Base-by-base conservation (phyloP, 1,139 yeast species). In the Pichia sp. region DNA sequence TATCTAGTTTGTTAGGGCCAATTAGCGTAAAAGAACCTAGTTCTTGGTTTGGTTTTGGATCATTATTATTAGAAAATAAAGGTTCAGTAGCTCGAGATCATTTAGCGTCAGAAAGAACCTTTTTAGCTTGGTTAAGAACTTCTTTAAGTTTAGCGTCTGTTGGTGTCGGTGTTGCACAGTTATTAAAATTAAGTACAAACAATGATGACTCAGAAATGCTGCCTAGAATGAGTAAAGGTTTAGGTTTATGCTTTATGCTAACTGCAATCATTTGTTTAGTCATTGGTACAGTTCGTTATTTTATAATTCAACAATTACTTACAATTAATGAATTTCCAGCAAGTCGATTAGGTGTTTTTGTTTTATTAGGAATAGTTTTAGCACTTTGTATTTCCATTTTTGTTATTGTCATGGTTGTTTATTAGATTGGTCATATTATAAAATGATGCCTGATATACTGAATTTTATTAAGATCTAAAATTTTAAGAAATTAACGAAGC, bases 81-180 rank as follows among this genome's bases (percentile, higher is more conserved):
- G 75, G 75, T 0, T 60, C 76, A 1, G 76, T 71, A 1, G 77
- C 77, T 1, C 59, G 78, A 51, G 78, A 73, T 54, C 77, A 71
- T 53, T 62, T 65, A 29, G 67, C 69, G 6, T 61, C 62, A 3
- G 69, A 65, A 39, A 53, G 69, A 45, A 65, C 69, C 2, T 63
- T 60, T 32, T 50, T 65, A 24, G 66, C 68, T 4, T 65, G 68
- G 68, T 48, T 65, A 10, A 51, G 68, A 33, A 65, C 69, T 0
- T 69, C 79, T 11, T 58, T 78, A 41, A 73, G 77, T 10, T 68
- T 77, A 44, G 76, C 80, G 6, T 70, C 80, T 11, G 70, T 74
- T 25, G 83, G 83, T 0, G 77, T 78, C 3, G 82, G 78, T 16
- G 63, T 77, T 8, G 67, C 80, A 0, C 82, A 77, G 55, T 58